Evolutionary conservation across 1,284 basidiomycete species (phyloP).

Genomic region (Macrocybe sp.): DNA sequence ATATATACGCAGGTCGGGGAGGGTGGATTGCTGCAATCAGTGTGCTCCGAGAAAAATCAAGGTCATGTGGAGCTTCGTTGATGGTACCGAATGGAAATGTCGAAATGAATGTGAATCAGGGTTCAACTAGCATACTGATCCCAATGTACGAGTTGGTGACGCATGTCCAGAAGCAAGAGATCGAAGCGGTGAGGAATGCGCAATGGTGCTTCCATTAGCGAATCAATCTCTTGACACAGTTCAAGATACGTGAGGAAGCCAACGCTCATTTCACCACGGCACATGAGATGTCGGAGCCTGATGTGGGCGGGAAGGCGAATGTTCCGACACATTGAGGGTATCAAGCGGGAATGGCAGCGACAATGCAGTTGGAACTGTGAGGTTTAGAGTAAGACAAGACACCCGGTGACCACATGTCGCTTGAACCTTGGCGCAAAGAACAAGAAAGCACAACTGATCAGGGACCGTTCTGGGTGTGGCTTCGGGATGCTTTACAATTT

Average conservation of each 20-base stretch:
- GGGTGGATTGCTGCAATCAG: too few species aligned
- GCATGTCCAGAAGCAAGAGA: constrained; percentile 11
- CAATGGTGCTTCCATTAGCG: background rate
- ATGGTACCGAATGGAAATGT: constrained; percentile 13
- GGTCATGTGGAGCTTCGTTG: constrained; percentile 1
- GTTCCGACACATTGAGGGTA: too few species aligned
- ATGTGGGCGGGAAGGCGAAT: too few species aligned
- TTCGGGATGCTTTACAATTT: too few species aligned
- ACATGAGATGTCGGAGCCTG: background rate
- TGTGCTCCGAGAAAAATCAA: too few species aligned
- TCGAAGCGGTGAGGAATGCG: constrained; percentile 1
- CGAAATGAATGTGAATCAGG: constrained; percentile 19
- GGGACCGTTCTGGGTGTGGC: background rate
- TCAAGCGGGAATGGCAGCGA: too few species aligned
- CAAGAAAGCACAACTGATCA: constrained; percentile 10
- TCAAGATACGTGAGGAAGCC: too few species aligned
- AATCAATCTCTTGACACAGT: background rate
- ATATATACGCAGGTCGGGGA: too few species aligned
- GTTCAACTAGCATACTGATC: constrained; percentile 22
- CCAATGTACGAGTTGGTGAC: constrained; percentile 15
- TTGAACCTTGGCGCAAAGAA: constrained; percentile 2
- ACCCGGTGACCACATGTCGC: constrained; percentile 7
- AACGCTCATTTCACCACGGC: background rate
- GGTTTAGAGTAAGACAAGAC: background rate
- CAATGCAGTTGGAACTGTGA: too few species aligned